Evolutionary conservation across 352 stramenopile genomes (phyloP).

Genomic region (Aphanomyces astaci): DNA sequence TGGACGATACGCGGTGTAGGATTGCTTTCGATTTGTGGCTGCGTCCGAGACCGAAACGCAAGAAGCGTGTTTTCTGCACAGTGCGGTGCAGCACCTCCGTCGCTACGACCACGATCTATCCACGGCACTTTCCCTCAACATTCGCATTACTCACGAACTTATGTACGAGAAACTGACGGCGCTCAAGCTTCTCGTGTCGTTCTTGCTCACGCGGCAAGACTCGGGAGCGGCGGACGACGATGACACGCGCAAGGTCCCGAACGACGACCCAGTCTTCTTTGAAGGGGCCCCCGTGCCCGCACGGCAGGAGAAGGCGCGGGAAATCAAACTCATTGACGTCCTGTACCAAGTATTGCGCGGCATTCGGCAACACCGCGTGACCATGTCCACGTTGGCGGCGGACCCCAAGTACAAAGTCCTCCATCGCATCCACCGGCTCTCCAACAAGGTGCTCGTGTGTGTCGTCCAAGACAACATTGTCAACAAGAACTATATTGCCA

Average conservation of each 20-base stretch:
- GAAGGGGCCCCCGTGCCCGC: neutral
- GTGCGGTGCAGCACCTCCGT: conserved; percentile 1
- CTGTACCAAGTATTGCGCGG: conserved; percentile 15
- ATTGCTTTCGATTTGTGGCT: conserved; percentile 21
- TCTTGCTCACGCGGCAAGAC: neutral
- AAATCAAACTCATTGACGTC: conserved; percentile 18
- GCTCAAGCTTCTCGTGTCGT: neutral
- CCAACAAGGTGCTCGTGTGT: conserved; percentile 19
- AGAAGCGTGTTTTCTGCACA: conserved; percentile 11
- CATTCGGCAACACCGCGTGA: neutral
- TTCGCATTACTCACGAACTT: conserved; percentile 10
- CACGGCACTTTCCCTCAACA: neutral
- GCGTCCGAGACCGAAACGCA: conserved; percentile 9
- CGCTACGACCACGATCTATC: neutral
- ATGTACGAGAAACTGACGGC: conserved; percentile 1
- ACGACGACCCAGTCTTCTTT: neutral
- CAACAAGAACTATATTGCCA: conserved; percentile 22
- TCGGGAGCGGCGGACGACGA: neutral
- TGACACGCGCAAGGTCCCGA: neutral
- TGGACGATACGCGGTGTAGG: neutral
- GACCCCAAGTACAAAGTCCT: conserved; percentile 17
- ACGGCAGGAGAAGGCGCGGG: conserved; percentile 7
- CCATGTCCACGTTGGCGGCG: neutral
- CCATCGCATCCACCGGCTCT: conserved; percentile 16
- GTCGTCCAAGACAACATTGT: conserved; percentile 5